These are phyloP conservation scores for Aristolochia fimbriata DNA, from an alignment of 164 flowering plant species.

Conservation along the genomic window DNA sequence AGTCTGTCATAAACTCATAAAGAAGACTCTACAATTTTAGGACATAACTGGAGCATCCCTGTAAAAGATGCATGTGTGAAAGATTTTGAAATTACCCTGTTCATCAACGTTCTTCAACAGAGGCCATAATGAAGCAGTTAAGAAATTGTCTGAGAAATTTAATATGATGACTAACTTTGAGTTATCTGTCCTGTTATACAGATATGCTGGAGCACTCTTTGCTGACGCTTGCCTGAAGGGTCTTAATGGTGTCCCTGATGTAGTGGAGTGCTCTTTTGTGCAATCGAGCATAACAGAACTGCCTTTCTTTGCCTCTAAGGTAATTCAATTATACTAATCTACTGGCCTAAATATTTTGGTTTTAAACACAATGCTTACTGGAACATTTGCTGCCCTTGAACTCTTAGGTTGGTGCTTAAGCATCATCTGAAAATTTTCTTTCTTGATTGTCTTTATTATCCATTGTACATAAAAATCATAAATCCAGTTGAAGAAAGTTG, in stretches of 20 bases:
- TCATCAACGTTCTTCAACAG: background rate
- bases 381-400: too few species aligned
- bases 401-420: too few species aligned
- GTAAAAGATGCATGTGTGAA: too few species aligned
- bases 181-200: slow-evolving; percentile 17
- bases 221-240: slow-evolving; percentile 99
- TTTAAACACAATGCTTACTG: background rate
- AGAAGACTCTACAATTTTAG: too few species aligned
- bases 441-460: too few species aligned
- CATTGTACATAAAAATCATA: too few species aligned
- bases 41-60: too few species aligned
- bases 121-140: background rate
- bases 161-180: background rate
- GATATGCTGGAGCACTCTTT: slow-evolving; percentile 94
- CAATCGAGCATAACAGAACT: slow-evolving; percentile 77
- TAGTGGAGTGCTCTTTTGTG: slow-evolving; percentile 83
- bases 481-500: too few species aligned
- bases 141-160: background rate
- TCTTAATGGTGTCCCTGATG: slow-evolving; percentile 95
- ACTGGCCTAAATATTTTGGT: background rate
- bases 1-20: too few species aligned
- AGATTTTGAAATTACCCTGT: background rate
- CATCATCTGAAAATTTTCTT: too few species aligned
- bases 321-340: slow-evolving; percentile 13
- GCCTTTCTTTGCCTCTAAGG: slow-evolving; percentile 99